Evolutionary conservation across 441 rosid genomes (phyloP).

Genomic region (Metrosideros polymorpha): DNA sequence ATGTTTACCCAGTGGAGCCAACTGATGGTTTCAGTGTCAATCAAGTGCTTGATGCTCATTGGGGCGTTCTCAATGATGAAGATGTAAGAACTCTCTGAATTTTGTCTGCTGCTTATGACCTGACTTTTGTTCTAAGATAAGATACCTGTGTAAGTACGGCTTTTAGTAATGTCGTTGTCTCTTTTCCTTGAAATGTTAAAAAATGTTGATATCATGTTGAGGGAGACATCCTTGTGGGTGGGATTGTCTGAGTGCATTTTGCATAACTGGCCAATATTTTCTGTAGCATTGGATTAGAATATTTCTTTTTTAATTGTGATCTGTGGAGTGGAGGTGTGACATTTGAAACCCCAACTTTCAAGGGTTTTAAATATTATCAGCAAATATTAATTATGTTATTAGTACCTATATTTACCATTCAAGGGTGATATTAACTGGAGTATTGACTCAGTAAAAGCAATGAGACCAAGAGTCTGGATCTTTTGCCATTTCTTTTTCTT

Average conservation of each 20-base stretch:
- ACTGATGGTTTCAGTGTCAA: constrained; percentile 35
- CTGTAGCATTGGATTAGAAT: neutral
- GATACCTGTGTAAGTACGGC: neutral
- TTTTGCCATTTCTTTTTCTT: neutral
- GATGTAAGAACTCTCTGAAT: constrained; percentile 48
- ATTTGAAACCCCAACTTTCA: neutral
- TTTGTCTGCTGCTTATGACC: neutral
- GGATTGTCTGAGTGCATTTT: neutral
- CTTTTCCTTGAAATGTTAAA: neutral
- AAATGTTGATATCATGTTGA: neutral
- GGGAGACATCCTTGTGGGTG: neutral
- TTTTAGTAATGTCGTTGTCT: neutral
- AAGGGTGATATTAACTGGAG: neutral
- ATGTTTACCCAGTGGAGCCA: constrained; percentile 90
- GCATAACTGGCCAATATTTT: neutral
- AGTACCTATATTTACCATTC: neutral
- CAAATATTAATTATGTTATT: neutral
- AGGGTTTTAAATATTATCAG: neutral
- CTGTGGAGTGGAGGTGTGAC: neutral
- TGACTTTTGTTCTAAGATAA: neutral
- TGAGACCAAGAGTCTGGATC: neutral
- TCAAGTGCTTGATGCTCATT: constrained; percentile 93
- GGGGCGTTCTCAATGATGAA: constrained; percentile 90
- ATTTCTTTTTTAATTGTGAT: neutral
- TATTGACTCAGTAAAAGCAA: neutral